Conservation (phyloP, 441 rosid species). For the Populus trichocarpa region DNA sequence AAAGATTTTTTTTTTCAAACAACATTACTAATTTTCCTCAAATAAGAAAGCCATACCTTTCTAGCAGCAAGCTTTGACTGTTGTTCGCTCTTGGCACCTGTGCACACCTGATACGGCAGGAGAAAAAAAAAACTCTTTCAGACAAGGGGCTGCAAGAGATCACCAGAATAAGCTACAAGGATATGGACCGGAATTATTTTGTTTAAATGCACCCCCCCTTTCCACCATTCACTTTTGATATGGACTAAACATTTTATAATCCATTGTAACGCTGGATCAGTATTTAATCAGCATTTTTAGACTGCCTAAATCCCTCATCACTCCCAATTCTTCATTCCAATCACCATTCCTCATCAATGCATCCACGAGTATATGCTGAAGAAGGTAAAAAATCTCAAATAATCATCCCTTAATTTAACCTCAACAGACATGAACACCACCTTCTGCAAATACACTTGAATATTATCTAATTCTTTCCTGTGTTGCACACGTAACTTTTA, state of each 20-base stretch:
- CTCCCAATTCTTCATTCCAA: not conserved
- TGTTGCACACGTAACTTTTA: not conserved
- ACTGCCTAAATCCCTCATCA: not conserved
- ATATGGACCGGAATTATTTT: no score
- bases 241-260: not conserved
- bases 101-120: slow-evolving; percentile 53
- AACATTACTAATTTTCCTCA: not conserved
- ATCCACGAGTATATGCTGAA: not conserved
- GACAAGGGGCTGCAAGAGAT: not conserved
- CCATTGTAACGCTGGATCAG: not conserved
- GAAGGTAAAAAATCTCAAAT: not conserved
- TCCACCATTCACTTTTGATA: not conserved
- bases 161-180: not conserved
- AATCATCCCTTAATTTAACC: not conserved
- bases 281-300: no score
- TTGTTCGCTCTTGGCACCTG: slow-evolving; percentile 80
- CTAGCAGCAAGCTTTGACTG: slow-evolving; percentile 79
- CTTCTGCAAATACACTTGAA: not conserved
- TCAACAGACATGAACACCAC: not conserved
- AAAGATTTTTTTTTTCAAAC: no score
- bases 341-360: not conserved
- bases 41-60: slow-evolving; percentile 36
- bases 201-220: not conserved
- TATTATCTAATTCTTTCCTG: not conserved
- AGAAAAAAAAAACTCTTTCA: slow-evolving; percentile 1